Conservation (phyloP, 2,329 filamentous ascomycete genomes). For the Orbilia javanica region DNA sequence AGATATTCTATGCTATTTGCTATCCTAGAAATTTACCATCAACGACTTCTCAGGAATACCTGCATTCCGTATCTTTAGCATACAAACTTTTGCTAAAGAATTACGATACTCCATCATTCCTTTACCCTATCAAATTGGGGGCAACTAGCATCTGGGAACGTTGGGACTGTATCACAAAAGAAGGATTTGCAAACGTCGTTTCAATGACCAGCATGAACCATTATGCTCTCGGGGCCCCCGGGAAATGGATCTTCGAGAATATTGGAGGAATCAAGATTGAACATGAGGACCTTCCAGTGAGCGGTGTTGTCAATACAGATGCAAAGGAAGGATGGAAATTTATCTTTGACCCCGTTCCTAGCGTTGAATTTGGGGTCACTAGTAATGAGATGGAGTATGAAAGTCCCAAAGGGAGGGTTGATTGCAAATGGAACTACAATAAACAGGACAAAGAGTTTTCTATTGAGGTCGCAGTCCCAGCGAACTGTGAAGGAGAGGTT, state of each 20-base stretch:
- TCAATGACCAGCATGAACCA: constrained; percentile 70
- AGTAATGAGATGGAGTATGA: constrained; percentile 32
- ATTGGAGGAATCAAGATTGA: constrained; percentile 66
- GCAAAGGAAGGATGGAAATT: constrained; percentile 23
- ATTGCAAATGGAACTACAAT: constrained; percentile 51
- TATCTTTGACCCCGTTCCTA: constrained; percentile 45
- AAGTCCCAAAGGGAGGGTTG: constrained; percentile 30
- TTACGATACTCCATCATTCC: constrained; percentile 66
- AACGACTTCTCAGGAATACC: neutral
- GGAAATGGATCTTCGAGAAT: constrained; percentile 67
- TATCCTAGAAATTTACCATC: constrained; percentile 59
- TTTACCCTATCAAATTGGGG: constrained; percentile 68
- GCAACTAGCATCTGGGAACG: constrained; percentile 70
- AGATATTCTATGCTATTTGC: constrained; percentile 63
- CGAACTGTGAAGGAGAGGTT: constrained; percentile 43
- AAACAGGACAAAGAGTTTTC: constrained; percentile 24
- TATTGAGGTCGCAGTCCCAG: constrained; percentile 40
- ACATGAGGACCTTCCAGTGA: constrained; percentile 6
- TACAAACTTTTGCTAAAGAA: constrained; percentile 69
- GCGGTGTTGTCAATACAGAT: constrained; percentile 1
- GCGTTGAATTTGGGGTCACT: constrained; percentile 29
- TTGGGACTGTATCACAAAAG: constrained; percentile 68
- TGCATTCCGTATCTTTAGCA: constrained; percentile 59
- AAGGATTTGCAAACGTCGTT: constrained; percentile 68
- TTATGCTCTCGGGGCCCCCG: constrained; percentile 68